Evolutionary conservation across 2,329 filamentous ascomycete genomes (phyloP).

Genomic region (Scedosporium boydii): DNA sequence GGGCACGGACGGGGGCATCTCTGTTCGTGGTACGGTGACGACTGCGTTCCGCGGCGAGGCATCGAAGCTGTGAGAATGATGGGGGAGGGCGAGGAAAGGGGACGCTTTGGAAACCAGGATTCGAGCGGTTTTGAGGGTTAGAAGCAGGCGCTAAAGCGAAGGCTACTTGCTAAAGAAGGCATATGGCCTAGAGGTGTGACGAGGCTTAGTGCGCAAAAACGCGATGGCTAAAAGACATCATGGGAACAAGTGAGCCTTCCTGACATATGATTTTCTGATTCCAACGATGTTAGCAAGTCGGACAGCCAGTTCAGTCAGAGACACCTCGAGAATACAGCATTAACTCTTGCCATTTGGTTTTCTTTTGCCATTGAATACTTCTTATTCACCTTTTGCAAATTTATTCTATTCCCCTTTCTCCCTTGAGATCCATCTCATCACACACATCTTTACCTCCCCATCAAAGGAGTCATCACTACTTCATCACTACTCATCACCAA

Average conservation of each 20-base stretch:
- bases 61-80: background rate
- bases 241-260: too few relatives aligned
- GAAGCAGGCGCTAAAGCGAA: too few relatives aligned
- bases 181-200: slow-evolving; percentile 10
- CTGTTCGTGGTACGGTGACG: slow-evolving; percentile 46
- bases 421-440: background rate
- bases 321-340: background rate
- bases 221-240: too few relatives aligned
- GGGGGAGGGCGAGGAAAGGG: slow-evolving; percentile 26
- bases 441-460: background rate
- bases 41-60: background rate
- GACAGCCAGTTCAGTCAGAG: too few relatives aligned
- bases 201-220: too few relatives aligned
- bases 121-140: too few relatives aligned
- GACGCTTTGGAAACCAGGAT: too few relatives aligned
- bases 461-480: too few relatives aligned
- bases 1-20: slow-evolving; percentile 48
- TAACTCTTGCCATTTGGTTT: background rate
- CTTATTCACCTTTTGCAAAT: background rate
- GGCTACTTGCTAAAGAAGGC: too few relatives aligned
- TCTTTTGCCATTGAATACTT: background rate
- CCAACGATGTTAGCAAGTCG: too few relatives aligned
- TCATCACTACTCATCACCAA: too few relatives aligned
- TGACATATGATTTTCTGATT: too few relatives aligned
- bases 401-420: background rate